Evolutionary conservation across 345 rosid genomes (phyloP).

Genomic region (Excoecaria cochinchinensis): DNA sequence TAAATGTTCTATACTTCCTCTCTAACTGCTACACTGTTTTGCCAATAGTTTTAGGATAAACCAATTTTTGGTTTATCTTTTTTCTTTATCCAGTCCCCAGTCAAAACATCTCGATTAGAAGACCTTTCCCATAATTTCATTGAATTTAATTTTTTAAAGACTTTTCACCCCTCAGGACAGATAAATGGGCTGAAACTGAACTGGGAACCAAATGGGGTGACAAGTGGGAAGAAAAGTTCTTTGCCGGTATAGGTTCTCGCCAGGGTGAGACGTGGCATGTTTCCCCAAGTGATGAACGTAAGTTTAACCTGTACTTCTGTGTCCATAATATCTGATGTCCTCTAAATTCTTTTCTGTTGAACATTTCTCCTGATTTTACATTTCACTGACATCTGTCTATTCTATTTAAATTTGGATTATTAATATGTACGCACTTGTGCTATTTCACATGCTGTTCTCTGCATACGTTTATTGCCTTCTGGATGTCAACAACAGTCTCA

Average conservation of each 20-base stretch:
- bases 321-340: neutral
- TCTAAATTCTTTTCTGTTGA: neutral
- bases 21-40: neutral
- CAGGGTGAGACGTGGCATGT: slow-evolving; percentile 99
- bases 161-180: slow-evolving; percentile 74
- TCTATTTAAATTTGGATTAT: neutral
- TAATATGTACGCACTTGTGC: neutral
- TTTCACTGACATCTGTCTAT: neutral
- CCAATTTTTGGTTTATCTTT: neutral
- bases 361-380: neutral
- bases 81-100: neutral
- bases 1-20: neutral
- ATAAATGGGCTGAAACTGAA: slow-evolving; percentile 99
- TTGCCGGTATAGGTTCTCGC: slow-evolving; percentile 90
- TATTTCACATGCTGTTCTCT: no score
- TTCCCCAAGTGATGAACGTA: slow-evolving; percentile 77
- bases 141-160: neutral
- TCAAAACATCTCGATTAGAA: neutral
- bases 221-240: slow-evolving; percentile 99
- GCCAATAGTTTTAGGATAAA: neutral
- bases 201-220: slow-evolving; percentile 99
- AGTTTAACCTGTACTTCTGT: slow-evolving; percentile 26
- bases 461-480: neutral
- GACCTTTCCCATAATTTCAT: slow-evolving; percentile 10
- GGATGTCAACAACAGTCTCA: neutral